Evolutionary conservation across 345 rosid genomes (phyloP), one percentile per base, ranked within the genome.

Genomic region (Clarkia xantiana): DNA sequence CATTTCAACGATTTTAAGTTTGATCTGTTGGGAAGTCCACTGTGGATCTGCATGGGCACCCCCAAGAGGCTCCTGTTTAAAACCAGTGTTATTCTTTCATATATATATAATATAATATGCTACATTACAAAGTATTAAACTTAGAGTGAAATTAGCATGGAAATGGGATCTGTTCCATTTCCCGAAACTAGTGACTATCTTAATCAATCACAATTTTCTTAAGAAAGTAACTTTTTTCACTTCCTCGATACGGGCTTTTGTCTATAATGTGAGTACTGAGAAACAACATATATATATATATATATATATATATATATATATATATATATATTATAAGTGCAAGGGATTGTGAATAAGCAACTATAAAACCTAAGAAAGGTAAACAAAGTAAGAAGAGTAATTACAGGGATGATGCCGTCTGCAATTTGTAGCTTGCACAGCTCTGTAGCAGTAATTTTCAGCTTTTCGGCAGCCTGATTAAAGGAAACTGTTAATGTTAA

Each of bases 1-100:
- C 62, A 74, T 7, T 68, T 81, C 84, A 51, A 76, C 79, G 64
- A 88, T 77, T 45, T 86, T 86, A 43, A 61, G 67, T 77, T 84
- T 88, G 61, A 88, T 88, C 70, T 75, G 86, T 59, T 76, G 82
- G 23, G 97, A 84, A 45, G 97, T 82, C 97, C 93, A 82, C 36
- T 74, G 57, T 14, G 97, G 86, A 75, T 84, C 88, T 42, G 86
- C 79, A 70, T 88, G 93, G 36, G 97, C 97, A 18, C 97, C 97
- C 46, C 93, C 97, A 55, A 84, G 82, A 11, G 97, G 97, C 65
- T 88, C 97, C 97, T 88, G 71, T 59, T 18, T 49, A 62, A 61
- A 16, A 45, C 45, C 44, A 3, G 42, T 9, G 2, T n/a, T 18
- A 29, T 49, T 23, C 40, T 23, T 49, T n/a, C 9, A 29, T 19